A percentile compares a stretch with the other conserved stretches of the same genome.
Conservation (phyloP, 768 basidiomycete species). For the Clavaria fumosa region DNA sequence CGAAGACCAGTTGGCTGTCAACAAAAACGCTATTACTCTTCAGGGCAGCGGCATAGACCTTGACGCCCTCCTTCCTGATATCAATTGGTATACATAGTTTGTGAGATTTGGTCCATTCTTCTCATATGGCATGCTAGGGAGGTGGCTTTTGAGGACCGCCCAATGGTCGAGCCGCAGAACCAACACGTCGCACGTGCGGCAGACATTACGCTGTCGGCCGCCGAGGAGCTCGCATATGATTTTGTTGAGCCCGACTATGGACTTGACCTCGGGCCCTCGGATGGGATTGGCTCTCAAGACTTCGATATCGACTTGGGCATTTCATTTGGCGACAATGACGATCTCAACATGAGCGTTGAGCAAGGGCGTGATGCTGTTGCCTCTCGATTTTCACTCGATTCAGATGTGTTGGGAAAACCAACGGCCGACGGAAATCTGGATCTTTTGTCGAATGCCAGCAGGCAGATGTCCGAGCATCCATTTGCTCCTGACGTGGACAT, state of each 20-base stretch:
- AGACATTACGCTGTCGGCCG: constrained; percentile 76
- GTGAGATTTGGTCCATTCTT: too few relatives aligned
- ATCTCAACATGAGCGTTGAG: constrained; percentile 42
- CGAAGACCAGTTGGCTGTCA: constrained; percentile 80
- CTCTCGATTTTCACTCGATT: constrained; percentile 43
- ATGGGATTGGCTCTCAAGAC: constrained; percentile 79
- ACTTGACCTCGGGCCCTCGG: constrained; percentile 67
- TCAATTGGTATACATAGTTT: constrained; percentile 46
- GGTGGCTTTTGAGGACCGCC: constrained; percentile 58
- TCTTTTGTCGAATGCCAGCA: constrained; percentile 39
- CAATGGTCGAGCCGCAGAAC: constrained; percentile 46
- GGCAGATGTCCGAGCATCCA: constrained; percentile 50
- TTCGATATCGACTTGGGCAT: constrained; percentile 67
- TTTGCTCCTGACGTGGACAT: constrained; percentile 40
- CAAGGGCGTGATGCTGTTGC: constrained; percentile 58
- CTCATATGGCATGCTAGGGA: too few relatives aligned
- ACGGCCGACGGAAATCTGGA: constrained; percentile 41
- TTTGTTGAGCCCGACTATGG: constrained; percentile 35
- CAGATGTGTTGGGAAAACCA: constrained; percentile 37
- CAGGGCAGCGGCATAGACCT: constrained; percentile 65
- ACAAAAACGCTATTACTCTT: constrained; percentile 79
- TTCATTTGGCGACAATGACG: constrained; percentile 53
- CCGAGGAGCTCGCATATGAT: constrained; percentile 57
- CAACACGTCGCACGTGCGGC: constrained; percentile 74
- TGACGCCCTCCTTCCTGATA: constrained; percentile 64